Evolutionary conservation across 1,139 yeast genomes (phyloP), one percentile per base, ranked within the genome.

Genomic region (Pichia sp.): DNA sequence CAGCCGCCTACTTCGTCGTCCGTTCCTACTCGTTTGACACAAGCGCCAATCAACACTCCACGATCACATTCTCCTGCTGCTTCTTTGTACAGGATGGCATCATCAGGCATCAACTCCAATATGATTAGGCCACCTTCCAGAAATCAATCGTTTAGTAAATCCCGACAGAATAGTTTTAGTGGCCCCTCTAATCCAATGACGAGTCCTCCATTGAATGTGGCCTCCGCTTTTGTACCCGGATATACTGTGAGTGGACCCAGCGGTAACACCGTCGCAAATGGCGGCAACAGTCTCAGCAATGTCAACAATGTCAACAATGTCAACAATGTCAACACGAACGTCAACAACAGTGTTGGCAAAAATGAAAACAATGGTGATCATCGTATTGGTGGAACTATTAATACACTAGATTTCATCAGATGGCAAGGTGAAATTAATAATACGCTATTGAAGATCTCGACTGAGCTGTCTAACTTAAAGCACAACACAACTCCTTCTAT

Each of bases 371-470:
- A 23, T 23, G 26, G 26, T 23, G 26, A 23, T 23, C 26, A 23
- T 23, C 26, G 26, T 23, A 23, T 23, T 6, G 50, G 36, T 31
- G 36, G 41, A 4, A 45, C 16, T 16, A 48, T 51, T 1, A 58
- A 56, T 34, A 50, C 56, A 23, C 23, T 59, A 6, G 70, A 65
- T 16, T 64, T 67, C 43, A 54, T 64, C n/a, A 63, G 62, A 51
- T 69, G 72, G 72, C 71, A 67, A 53, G 62, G 58, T 49, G 71
- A 68, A 36, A 66, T 69, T 26, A 69, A 67, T 45, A 52, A 61
- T n/a, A 61, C 70, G 1, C 52, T 69, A 40, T 58, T 59, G 46
- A 61, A 66, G 51, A 61, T 69, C 15, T 61, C 62, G 7, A 56
- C 61, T 43, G 71, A 69, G 51, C 56, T 69, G 23, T 59, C 65